Evolutionary conservation across 192 early-diverging fungal species (phyloP), one percentile per base, ranked within the genome.

Genomic region (Martensiomyces pterosporus): DNA sequence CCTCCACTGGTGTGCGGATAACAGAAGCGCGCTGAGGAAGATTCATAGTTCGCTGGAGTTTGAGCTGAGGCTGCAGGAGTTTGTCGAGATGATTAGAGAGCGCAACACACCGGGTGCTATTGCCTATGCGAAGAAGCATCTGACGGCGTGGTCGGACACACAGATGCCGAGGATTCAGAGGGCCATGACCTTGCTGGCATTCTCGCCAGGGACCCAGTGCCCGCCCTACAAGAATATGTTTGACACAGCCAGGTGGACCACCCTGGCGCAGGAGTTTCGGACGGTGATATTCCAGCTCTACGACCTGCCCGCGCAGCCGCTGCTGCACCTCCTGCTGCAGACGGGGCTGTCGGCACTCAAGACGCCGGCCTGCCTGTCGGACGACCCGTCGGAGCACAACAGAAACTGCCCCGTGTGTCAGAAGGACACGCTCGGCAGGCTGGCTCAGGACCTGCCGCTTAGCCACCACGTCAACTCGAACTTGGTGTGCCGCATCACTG

Each of bases 321-420:
- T 90, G 13, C 71, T 99, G n/a, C 79, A 80, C 26, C 80, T 94
- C 29, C 85, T 89, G 2, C 77, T 99, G 26, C 93, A 99, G 50
- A 90, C 94, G n/a, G 97, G 97, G 9, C 75, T 99, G 14, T 85
- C 93, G 9, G 94, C 94, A 4, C 77, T 99, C 35, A 97, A 97
- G 58, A 95, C 93, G 0, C 82, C 83, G 9, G 77, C 84, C 43
- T 98, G 94, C 61, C 80, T 60, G 2, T 68, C 65, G 2, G 51
- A 80, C 49, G 78, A 91, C 40, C 54, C 67, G 0, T 81, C 84
- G 0, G 82, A 94, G 60, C 75, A 78, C 32, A 94, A 91, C 62
- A 76, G 93, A 43, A 93, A 99, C 70, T 99, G 97, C 64, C 97
- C 97, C 1, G 88, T 97, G 17, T 99, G 97, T 53, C 83, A 85